These are phyloP conservation scores for Epichloe glyceriae DNA, from an alignment of 2,329 filamentous ascomycete species.

Conservation along the genomic window DNA sequence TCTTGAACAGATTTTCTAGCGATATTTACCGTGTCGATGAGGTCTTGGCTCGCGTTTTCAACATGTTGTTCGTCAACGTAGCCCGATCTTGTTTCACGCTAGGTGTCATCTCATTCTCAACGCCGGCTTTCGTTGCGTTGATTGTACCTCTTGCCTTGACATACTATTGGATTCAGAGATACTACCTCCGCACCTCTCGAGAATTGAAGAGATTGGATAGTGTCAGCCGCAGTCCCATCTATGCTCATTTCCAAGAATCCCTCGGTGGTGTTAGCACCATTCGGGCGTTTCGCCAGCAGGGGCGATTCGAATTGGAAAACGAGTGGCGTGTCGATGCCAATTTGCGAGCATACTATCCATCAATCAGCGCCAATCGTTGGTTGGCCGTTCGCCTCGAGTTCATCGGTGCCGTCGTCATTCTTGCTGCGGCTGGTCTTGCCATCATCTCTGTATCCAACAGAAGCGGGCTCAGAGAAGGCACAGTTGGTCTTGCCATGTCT, in stretches of 20 bases:
- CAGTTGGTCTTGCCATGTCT: slow-evolving; percentile 89
- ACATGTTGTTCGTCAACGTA: slow-evolving; percentile 79
- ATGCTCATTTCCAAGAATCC: slow-evolving; percentile 96
- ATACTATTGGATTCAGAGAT: slow-evolving; percentile 90
- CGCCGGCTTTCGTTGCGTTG: slow-evolving; percentile 66
- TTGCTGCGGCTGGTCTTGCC: slow-evolving; percentile 70
- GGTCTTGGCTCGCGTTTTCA: slow-evolving; percentile 90
- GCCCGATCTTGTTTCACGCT: slow-evolving; percentile 72
- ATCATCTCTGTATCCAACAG: slow-evolving; percentile 66
- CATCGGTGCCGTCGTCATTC: slow-evolving; percentile 85
- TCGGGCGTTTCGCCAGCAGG: slow-evolving; percentile 81
- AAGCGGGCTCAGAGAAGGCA: slow-evolving; percentile 51
- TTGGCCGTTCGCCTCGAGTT: slow-evolving; percentile 90
- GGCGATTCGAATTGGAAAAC: slow-evolving; percentile 81
- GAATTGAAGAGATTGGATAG: slow-evolving; percentile 95
- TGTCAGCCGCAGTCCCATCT: slow-evolving; percentile 89
- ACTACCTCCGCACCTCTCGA: slow-evolving; percentile 90
- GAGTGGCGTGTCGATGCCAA: slow-evolving; percentile 97
- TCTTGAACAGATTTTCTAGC: slow-evolving; percentile 88
- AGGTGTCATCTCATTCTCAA: slow-evolving; percentile 68
- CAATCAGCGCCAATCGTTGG: slow-evolving; percentile 90
- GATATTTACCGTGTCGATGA: slow-evolving; percentile 79
- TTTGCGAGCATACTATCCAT: slow-evolving; percentile 86
- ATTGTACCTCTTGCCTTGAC: slow-evolving; percentile 69
- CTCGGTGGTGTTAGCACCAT: slow-evolving; percentile 91